These are phyloP conservation scores for Martiniozyma asiatica DNA, from an alignment of 1,139 yeast genomes.

Conservation along the genomic window DNA sequence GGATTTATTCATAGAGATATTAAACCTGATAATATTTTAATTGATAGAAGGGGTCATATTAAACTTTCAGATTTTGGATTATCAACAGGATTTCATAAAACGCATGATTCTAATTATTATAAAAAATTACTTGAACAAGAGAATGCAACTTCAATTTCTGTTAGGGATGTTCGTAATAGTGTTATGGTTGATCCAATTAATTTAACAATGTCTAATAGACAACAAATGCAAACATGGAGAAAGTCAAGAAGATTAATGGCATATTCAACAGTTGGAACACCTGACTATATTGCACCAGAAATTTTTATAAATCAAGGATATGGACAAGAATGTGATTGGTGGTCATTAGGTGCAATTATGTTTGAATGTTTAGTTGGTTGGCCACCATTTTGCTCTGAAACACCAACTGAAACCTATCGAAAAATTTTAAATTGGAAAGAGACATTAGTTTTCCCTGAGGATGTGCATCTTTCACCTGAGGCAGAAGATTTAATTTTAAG, in stretches of 20 bases:
- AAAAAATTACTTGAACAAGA: conserved; percentile 61
- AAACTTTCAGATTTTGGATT: conserved; percentile 75
- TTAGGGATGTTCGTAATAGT: conserved; percentile 43
- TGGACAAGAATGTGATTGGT: conserved; percentile 99
- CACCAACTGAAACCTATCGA: conserved; percentile 96
- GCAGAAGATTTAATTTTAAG: conserved; percentile 85
- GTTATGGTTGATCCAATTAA: conserved; percentile 93
- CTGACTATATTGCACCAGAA: conserved; percentile 98
- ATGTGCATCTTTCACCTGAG: conserved; percentile 85
- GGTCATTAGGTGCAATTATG: conserved; percentile 98
- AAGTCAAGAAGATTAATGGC: conserved; percentile 95
- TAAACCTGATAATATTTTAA: conserved; percentile 67
- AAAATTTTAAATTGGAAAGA: conserved; percentile 95
- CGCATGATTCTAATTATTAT: conserved; percentile 71
- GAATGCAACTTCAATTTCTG: conserved; percentile 11
- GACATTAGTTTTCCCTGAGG: conserved; percentile 87
- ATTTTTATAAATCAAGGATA: conserved; percentile 94
- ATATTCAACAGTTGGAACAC: conserved; percentile 96
- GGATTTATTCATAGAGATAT: too few species aligned
- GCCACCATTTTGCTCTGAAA: conserved; percentile 99
- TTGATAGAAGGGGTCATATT: conserved; percentile 71
- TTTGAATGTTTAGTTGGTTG: conserved; percentile 97
- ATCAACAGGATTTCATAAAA: conserved; percentile 76
- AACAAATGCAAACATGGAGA: conserved; percentile 98
- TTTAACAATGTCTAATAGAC: conserved; percentile 89